Base-by-base conservation (phyloP, 2,329 filamentous ascomycete genomes). In the Seiridium unicorne region DNA sequence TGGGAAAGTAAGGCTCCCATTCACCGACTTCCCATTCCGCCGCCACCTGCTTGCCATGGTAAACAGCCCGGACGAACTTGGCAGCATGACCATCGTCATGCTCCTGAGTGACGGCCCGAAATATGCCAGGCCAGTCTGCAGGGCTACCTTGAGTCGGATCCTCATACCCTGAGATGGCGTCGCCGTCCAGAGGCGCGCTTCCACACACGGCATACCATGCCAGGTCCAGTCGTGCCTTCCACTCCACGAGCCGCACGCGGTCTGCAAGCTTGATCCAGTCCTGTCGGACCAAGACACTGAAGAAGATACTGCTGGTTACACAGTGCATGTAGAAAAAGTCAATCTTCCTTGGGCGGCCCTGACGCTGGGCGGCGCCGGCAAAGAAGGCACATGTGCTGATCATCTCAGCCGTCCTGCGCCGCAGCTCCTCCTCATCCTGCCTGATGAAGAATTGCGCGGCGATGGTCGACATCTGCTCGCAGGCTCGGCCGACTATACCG, bases 211-310 rank as follows among this genome's bases (percentile, higher is more conserved):
- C 84, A 67, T 92, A 92, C 77, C 88, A 79, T 42, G 80, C 74
- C 3, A 92, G 76, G 68, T 90, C 87, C 55, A 82, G 71, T 46
- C 88, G 81, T 3, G 78, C 84, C 69, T 90, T 91, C 81, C 82
- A 89, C 70, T 90, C 85, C 3, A 92, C 73, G 0, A 92, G 73
- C 2, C 87, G 81, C 26, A 77, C 74, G 64, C 87, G 87, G 55
- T 75, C 69, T 35, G 64, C 70, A 5, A 72, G 26, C 1, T 46
- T 40, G 58, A 76, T 71, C 73, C 74, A 77, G 1, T 53, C 8
- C 60, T 74, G 70, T 6, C 62, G 62, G 32, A 54, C 54, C 9
- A 77, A 58, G 1, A 72, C 66, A 34, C 48, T 68, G n/a, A 72
- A 62, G 63, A 73, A 74, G 46, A 77, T 67, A 57, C 61, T 65